phyloP scores from a whole-genome alignment of 805 yeast species.

The Jamesozyma piceae region DNA sequence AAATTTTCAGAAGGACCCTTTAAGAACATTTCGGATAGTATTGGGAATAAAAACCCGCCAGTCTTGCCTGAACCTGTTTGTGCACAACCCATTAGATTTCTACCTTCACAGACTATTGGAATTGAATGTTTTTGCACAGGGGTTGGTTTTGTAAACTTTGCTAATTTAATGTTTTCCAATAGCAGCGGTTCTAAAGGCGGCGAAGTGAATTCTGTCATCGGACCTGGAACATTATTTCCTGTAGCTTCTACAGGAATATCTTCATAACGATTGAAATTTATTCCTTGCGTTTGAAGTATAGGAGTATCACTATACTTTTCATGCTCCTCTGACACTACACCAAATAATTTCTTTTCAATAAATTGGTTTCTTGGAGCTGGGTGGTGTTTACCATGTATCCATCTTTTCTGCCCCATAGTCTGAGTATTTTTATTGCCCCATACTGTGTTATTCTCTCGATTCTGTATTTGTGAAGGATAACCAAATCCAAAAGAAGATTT shows the following conservation, averaged over 20 bases:
- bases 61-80: slow-evolving; percentile 99
- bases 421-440: too few species aligned
- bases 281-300: slow-evolving; percentile 70
- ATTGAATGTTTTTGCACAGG: slow-evolving; percentile 91
- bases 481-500: too few species aligned
- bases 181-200: slow-evolving; percentile 85
- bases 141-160: slow-evolving; percentile 89
- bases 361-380: slow-evolving; percentile 65
- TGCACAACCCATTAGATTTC: slow-evolving; percentile 94
- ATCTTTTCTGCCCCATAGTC: slow-evolving; percentile 44
- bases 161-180: slow-evolving; percentile 74
- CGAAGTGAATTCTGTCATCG: slow-evolving; percentile 70
- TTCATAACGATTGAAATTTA: slow-evolving; percentile 94
- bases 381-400: slow-evolving; percentile 77
- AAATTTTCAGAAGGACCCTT: slow-evolving; percentile 68
- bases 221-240: slow-evolving; percentile 89
- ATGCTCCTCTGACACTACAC: slow-evolving; percentile 50
- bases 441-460: too few species aligned
- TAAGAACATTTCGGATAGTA: slow-evolving; percentile 75
- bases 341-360: slow-evolving; percentile 72
- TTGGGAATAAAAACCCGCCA: slow-evolving; percentile 97
- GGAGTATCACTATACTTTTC: slow-evolving; percentile 24
- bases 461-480: too few species aligned
- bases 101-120: slow-evolving; percentile 76
- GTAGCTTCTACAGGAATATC: slow-evolving; percentile 96